Base-by-base conservation (phyloP, 805 yeast genomes). In the Osmozyma mogii region DNA sequence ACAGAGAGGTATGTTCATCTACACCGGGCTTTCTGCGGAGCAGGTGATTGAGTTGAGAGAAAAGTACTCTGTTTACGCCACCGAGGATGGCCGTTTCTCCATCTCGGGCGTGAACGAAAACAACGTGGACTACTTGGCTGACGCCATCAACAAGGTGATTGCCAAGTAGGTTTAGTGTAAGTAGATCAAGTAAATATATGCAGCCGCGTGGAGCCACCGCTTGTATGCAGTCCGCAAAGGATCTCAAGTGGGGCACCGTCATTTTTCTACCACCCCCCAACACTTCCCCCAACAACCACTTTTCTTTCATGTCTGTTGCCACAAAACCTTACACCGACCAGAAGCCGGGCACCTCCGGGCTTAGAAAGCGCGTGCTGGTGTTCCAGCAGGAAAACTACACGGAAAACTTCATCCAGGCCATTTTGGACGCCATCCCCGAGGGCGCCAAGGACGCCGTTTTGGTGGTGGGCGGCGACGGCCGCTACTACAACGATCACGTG, bases 321-420 rank as follows among this genome's bases (percentile, higher is more conserved):
- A 88, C 97, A 14, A 75, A 70, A 9, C 78, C 95, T 1, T 89
- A 74, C 57, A 68, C 59, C 24, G 98, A 88, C 61, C 98, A 89
- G 56, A 92, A 88, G 55, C 97, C 98, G 9, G 98, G 98, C 21
- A 89, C 98, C 14, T 89, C 97, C 6, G 98, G 98, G 15, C 74
- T 89, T 28, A 75, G 98, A 50, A 89, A 89, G 68, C 87, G 81
- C 62, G 95, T 89, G 25, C 69, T 67, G 15, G 88, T 84, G 15
- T 89, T 89, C 64, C 75, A 84, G 59, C 77, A 75, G 46, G 64
- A 68, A 9, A 64, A 84, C 54, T 89, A 89, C 62, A 81, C 95
- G 1, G 97, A 89, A 56, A 89, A 92, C 65, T 89, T 89, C 61
- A 72, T 92, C 43, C 98, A 89, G 58, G 73, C 96, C 6, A 72